Percentiles rank a stretch among this genome's conserved stretches.
phyloP scores from a whole-genome alignment of 495 filamentous ascomycete species.

The Cercophora sp. region DNA sequence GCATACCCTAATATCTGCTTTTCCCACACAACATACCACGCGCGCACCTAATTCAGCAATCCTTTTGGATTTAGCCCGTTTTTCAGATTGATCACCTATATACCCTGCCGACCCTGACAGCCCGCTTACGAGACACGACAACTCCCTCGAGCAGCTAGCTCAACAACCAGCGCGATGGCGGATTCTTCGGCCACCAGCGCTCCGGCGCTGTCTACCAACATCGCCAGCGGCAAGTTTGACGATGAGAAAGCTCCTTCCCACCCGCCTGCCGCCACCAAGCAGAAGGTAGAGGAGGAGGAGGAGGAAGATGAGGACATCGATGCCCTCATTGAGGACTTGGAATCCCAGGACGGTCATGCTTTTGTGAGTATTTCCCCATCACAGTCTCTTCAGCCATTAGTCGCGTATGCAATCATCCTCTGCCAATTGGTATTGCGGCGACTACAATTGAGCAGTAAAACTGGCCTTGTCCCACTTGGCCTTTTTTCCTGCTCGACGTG shows the following conservation, averaged over 20 bases:
- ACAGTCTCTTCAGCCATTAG: too few species aligned
- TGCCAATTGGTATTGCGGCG: too few species aligned
- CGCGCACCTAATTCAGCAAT: constrained; percentile 1
- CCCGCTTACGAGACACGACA: constrained; percentile 10
- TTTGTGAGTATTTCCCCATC: constrained; percentile 25
- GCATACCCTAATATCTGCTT: not conserved
- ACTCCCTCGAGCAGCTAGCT: constrained; percentile 34
- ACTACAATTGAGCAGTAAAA: too few species aligned
- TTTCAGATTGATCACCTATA: constrained; percentile 14
- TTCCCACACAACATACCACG: constrained; percentile 8
- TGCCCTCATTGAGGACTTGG: constrained; percentile 75
- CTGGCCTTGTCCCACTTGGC: too few species aligned
- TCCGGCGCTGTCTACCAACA: constrained; percentile 50
- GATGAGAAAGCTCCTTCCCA: constrained; percentile 46
- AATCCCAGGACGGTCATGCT: constrained; percentile 65
- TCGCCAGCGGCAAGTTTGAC: constrained; percentile 53
- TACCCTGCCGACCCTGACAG: not conserved
- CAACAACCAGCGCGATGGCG: constrained; percentile 42
- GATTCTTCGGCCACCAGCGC: constrained; percentile 42
- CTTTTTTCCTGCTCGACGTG: too few species aligned
- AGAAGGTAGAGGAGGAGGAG: constrained; percentile 49
- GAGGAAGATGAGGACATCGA: constrained; percentile 74
- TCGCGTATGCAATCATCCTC: too few species aligned
- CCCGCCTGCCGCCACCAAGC: constrained; percentile 25
- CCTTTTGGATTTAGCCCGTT: not conserved